Base-by-base conservation (phyloP, 176 grass and related monocot genomes). In the Oryza nivara region DNA sequence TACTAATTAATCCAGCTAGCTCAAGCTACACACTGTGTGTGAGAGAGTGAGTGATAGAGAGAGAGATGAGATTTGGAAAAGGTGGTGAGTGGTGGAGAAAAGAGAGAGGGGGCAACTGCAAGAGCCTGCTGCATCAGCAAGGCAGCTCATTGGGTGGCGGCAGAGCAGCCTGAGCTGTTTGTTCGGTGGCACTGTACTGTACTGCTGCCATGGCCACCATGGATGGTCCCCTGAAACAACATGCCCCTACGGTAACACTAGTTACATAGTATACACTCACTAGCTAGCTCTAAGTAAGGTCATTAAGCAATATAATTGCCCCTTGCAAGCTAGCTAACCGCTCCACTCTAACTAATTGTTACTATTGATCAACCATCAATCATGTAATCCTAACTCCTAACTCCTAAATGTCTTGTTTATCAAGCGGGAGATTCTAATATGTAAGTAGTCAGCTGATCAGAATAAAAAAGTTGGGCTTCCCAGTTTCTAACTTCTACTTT, bases 141-240 rank as follows among this genome's bases (percentile, higher is more conserved):
- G 61, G 75, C 35, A 40, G 66, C 12, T 20, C 63, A 83, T 79
- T 90, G 67, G 67, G 73, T 82, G 47, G 48, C 36, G 12, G 70
- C 70, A 79, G 72, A 82, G 76, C 76, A 66, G 73, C 67, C 80
- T 83, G 68, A 87, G 88, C 80, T 90, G 88, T 90, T 79, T 79
- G 80, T 80, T 90, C 69, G 88, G 84, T 90, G 88, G 84, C 84
- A 83, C 69, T 83, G 88, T 86, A 86, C 81, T 84, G 48, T 63
- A 23, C 73, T 20, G 58, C 54, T 72, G 88, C 74, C 84, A 74
- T 83, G 79, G 73, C 84, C 84, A 90, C 74, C 75, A 79, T 69
- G 75, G 8, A 74, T 74, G 84, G 80, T 87, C 84, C 79, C 79
- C 84, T 16, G 22, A 47, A 47, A 78, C 12, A 67, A 79, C 74